Evolutionary conservation across 371 early-diverging fungal species (phyloP).

Genomic region (Cokeromyces recurvatus): DNA sequence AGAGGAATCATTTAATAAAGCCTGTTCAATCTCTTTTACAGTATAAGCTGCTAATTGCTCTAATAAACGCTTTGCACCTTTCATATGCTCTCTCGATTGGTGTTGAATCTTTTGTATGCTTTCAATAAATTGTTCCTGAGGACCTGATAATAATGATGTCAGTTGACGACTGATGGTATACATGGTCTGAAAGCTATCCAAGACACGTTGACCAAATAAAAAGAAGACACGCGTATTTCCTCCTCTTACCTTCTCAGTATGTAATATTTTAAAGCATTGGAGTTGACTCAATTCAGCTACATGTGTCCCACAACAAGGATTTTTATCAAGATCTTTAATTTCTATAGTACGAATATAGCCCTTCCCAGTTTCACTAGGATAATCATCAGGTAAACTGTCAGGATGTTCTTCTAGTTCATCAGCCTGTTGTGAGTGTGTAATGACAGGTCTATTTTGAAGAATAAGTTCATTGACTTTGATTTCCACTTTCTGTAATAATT

Average conservation of each 20-base stretch:
- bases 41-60: slow-evolving; percentile 47
- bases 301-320: slow-evolving; percentile 86
- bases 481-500: slow-evolving; percentile 49
- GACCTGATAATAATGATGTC: slow-evolving; percentile 48
- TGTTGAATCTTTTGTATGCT: slow-evolving; percentile 45
- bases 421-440: slow-evolving; percentile 28
- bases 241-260: slow-evolving; percentile 66
- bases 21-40: slow-evolving; percentile 30
- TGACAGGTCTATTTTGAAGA: slow-evolving; percentile 43
- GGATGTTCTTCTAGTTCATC: slow-evolving; percentile 37
- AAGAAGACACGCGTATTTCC: slow-evolving; percentile 68
- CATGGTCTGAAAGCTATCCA: slow-evolving; percentile 39
- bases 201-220: slow-evolving; percentile 60
- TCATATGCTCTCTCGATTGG: slow-evolving; percentile 33
- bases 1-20: slow-evolving; percentile 21
- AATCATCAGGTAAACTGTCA: slow-evolving; percentile 57
- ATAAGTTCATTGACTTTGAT: slow-evolving; percentile 55
- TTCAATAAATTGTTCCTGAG: slow-evolving; percentile 58
- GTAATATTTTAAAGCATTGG: slow-evolving; percentile 59
- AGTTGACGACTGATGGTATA: slow-evolving; percentile 48
- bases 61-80: slow-evolving; percentile 39
- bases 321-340: slow-evolving; percentile 55
- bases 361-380: slow-evolving; percentile 45
- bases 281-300: slow-evolving; percentile 56
- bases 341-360: slow-evolving; percentile 59